Percentiles rank a stretch among this genome's conserved stretches.
Conservation (phyloP, 192 early-diverging fungal genomes). For the Physocladia obscura region DNA sequence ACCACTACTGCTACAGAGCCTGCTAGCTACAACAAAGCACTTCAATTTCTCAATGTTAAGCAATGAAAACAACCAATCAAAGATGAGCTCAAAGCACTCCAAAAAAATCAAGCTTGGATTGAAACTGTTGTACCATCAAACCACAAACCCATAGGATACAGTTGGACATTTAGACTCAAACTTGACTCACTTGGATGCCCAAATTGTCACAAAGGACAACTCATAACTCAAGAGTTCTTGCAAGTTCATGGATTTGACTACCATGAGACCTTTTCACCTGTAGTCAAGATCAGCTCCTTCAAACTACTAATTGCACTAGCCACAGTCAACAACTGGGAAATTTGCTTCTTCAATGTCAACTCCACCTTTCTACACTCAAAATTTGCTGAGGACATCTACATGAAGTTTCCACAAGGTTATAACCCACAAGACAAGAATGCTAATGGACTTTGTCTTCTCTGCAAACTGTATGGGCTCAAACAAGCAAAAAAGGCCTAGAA, state of each 20-base stretch:
- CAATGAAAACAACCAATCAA: not conserved
- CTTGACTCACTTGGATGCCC: constrained; percentile 26
- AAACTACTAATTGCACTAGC: constrained; percentile 23
- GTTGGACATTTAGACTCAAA: constrained; percentile 36
- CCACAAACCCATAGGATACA: constrained; percentile 21
- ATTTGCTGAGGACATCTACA: constrained; percentile 31
- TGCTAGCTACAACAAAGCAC: not conserved
- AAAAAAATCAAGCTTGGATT: constrained; percentile 14
- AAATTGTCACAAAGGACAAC: constrained; percentile 30
- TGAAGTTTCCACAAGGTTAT: constrained; percentile 35
- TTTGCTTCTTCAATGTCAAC: constrained; percentile 35
- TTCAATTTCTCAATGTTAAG: too few species aligned
- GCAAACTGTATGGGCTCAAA: constrained; percentile 30
- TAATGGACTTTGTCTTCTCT: not conserved
- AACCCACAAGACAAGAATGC: too few species aligned
- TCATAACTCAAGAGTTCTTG: constrained; percentile 37
- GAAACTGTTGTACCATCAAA: not conserved
- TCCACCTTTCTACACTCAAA: constrained; percentile 36
- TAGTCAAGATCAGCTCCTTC: constrained; percentile 29
- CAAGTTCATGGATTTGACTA: constrained; percentile 40
- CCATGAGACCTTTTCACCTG: constrained; percentile 44
- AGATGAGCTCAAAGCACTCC: not conserved
- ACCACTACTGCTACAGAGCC: not conserved
- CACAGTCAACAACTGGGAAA: not conserved
- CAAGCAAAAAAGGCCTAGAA: constrained; percentile 28